Conservation (phyloP, 2,329 filamentous ascomycete genomes). For the Neoscytalidium dimidiatum region DNA sequence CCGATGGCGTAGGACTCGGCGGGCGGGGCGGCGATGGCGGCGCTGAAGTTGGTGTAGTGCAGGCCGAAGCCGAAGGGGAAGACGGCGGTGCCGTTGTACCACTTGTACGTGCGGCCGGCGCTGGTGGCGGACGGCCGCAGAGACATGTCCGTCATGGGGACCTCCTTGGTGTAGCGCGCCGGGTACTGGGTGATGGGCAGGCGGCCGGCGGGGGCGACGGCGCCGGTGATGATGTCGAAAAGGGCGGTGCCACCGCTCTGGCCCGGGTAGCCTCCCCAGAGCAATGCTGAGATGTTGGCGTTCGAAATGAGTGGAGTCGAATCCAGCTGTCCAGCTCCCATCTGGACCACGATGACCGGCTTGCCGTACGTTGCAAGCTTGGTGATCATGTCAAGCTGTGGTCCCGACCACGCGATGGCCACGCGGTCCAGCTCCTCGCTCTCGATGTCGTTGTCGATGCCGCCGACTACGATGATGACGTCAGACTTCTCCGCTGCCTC, state of each 20-base stretch:
- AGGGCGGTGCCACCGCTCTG: constrained; percentile 60
- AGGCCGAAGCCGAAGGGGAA: constrained; percentile 58
- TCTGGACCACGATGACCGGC: constrained; percentile 54
- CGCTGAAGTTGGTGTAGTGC: constrained; percentile 59
- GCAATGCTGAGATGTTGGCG: constrained; percentile 51
- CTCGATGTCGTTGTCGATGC: constrained; percentile 56
- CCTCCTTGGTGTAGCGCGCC: constrained; percentile 50
- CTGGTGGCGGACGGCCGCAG: constrained; percentile 49
- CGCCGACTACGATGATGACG: constrained; percentile 57
- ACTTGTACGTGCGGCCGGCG: constrained; percentile 61
- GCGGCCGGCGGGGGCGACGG: constrained; percentile 53
- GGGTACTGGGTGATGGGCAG: constrained; percentile 61
- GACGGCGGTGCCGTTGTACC: constrained; percentile 55
- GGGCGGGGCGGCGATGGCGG: constrained; percentile 23
- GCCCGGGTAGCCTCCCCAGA: constrained; percentile 63
- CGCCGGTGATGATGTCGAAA: constrained; percentile 56
- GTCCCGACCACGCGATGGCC: constrained; percentile 53
- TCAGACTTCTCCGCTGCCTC: constrained; percentile 48
- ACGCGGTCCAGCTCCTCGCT: constrained; percentile 55
- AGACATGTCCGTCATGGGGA: constrained; percentile 59
- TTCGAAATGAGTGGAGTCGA: constrained; percentile 51
- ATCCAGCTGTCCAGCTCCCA: constrained; percentile 56
- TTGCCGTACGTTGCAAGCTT: constrained; percentile 50
- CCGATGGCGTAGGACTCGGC: constrained; percentile 34
- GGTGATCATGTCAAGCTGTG: constrained; percentile 54